Base-by-base conservation (phyloP, 306 rosid genomes). In the Trifolium repens region DNA sequence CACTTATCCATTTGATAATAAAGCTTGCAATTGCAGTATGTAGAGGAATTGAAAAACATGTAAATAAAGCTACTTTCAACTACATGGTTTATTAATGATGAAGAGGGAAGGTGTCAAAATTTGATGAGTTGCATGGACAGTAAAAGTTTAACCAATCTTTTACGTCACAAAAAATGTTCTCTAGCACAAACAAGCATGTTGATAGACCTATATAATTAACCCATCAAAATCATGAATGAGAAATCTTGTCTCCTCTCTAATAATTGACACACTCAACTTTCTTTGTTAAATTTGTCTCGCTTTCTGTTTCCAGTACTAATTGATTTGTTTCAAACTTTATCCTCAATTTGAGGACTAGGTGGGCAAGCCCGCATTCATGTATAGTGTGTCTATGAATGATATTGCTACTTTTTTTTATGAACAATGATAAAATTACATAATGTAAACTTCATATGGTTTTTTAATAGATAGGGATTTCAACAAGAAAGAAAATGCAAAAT, bases 171-270 rank as follows among this genome's bases (percentile, higher is more conserved):
- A 32, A 42, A 67, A 9, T 17, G 81, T 16, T 55, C 17, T 69
- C 50, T 39, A 83, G 88, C 85, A 34, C 90, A 84, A 86, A 87
- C 90, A 84, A 87, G 89, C 86, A 87, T 82, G 96, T 81, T 82
- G 88, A 85, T 80, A 27, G 79, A 44, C 69, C 75, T 49, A 57
- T 49, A 57, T 76, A 68, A 37, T 77, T 77, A 75, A 35, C 72
- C 74, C 69, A 2, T 68, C 84, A 81, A 67, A 67, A 76, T 75
- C 79, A 77, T 75, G 77, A 47, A 77, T 69, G 54, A 9, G 12
- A 73, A 72, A 40, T 65, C 58, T 64, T 75, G 79, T 72, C 71
- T 65, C 71, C 47, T 52, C 37, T 16, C 61, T 78, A 67, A 76
- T 80, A 79, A 83, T 88, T 85, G 80, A 77, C 77, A 13, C 84